These are phyloP conservation scores for Lactarius quietus DNA, from an alignment of 768 basidiomycete species.

Conservation along the genomic window DNA sequence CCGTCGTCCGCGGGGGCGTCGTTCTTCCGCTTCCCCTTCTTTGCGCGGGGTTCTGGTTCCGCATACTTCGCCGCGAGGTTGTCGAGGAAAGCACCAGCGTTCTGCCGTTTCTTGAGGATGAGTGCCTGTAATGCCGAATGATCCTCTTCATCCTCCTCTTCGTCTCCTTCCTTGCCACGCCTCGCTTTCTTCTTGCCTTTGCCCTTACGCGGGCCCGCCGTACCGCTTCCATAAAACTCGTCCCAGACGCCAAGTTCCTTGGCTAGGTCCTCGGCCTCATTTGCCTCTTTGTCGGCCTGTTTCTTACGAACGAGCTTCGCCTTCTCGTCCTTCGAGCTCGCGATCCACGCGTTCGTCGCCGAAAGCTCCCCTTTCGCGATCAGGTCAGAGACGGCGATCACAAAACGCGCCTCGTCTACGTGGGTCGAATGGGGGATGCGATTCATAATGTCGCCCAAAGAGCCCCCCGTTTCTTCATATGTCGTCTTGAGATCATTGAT, in stretches of 20 bases:
- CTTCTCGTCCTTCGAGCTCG: slow-evolving; percentile 74
- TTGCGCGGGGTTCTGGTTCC: slow-evolving; percentile 41
- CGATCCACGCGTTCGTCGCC: slow-evolving; percentile 58
- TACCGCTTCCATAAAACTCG: slow-evolving; percentile 82
- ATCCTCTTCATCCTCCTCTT: slow-evolving; percentile 53
- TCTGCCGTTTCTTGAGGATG: slow-evolving; percentile 72
- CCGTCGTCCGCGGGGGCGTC: slow-evolving; percentile 44
- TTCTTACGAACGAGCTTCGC: slow-evolving; percentile 70
- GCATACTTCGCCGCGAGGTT: slow-evolving; percentile 70
- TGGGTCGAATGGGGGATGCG: slow-evolving; percentile 81
- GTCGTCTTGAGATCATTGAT: slow-evolving; percentile 70
- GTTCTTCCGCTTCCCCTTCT: slow-evolving; percentile 44
- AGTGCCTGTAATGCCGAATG: slow-evolving; percentile 72
- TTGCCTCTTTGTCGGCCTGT: slow-evolving; percentile 71
- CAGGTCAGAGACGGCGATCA: slow-evolving; percentile 60
- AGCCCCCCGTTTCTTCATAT: slow-evolving; percentile 69
- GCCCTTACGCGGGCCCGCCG: slow-evolving; percentile 53
- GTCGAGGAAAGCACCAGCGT: slow-evolving; percentile 71
- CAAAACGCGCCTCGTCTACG: slow-evolving; percentile 84
- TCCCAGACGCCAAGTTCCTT: slow-evolving; percentile 93
- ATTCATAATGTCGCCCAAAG: slow-evolving; percentile 76
- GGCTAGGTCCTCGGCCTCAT: slow-evolving; percentile 79
- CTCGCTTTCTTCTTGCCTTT: slow-evolving; percentile 49
- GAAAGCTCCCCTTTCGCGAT: slow-evolving; percentile 61
- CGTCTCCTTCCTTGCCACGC: slow-evolving; percentile 31